Evolutionary conservation across 768 basidiomycete species (phyloP), one percentile per base, ranked within the genome.

Genomic region (Termitomyces sp.): DNA sequence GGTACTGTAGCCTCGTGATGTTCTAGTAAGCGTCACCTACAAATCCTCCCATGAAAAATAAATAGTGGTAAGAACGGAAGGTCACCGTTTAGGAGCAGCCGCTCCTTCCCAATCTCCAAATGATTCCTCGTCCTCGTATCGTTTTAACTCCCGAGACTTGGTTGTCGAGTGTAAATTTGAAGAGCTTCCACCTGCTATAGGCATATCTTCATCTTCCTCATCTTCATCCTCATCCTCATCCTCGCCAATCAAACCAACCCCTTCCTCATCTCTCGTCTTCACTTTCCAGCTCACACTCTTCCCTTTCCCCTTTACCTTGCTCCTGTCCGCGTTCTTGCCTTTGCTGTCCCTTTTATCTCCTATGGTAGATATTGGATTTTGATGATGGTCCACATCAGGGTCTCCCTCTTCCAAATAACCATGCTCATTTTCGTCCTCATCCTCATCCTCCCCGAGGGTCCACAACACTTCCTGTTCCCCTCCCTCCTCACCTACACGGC

Each of bases 371-470:
- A 71, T 59, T 14, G 69, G 75, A 61, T 80, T 73, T 57, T 77
- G 76, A 58, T 77, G 71, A 50, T 78, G 77, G 48, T 78, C 74
- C 21, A 73, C 67, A 58, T 80, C 75, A 17, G 74, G 75, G 40
- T 77, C 78, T 31, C 79, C 79, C 6, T 69, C 74, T 27, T 75
- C 73, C 40, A 48, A 62, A 23, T 73, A 31, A n/a, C 23, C 49
- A 16, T 38, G 52, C 32, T 53, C 59, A 27, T 53, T 31, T 42
- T 14, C 32, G 12, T 35, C 5, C 17, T 32, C 87, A 5, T 84
- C 84, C 49, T 89, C 89, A 55, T 86, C 88, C 23, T 75, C 83
- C 2, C 91, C 89, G 2, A 93, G 77, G 45, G 86, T 79, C 90
- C 91, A 93, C 40, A 86, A 63, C 17, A 75, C 78, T 7, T 80